Percentiles rank a stretch among this genome's conserved stretches.
These are phyloP conservation scores for Gossypium davidsonii DNA, from an alignment of 441 rosid species.

Conservation along the genomic window DNA sequence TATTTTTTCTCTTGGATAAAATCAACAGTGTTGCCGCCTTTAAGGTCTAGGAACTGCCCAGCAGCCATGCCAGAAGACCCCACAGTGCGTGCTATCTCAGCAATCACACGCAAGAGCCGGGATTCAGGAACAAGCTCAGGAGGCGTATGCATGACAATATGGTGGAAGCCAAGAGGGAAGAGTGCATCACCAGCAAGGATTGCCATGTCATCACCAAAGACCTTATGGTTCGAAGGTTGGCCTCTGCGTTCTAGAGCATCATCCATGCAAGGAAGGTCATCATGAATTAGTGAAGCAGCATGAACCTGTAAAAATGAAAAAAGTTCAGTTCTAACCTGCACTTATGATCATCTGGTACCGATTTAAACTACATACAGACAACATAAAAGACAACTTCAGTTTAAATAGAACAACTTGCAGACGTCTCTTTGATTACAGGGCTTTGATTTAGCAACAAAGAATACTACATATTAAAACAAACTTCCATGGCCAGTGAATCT, in stretches of 20 bases:
- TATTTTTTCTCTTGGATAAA: slow-evolving; percentile 77
- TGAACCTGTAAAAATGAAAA: slow-evolving; percentile 50
- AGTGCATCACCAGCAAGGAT: slow-evolving; percentile 93
- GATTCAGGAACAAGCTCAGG: slow-evolving; percentile 57
- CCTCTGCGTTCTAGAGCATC: slow-evolving; percentile 76
- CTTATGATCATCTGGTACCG: not conserved
- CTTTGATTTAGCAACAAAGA: not conserved
- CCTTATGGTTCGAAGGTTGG: slow-evolving; percentile 72
- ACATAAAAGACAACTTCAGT: not conserved
- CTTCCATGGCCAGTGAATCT: not conserved
- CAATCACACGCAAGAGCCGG: slow-evolving; percentile 56
- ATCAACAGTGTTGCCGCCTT: slow-evolving; percentile 52
- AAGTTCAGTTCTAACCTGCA: not conserved
- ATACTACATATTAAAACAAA: not conserved
- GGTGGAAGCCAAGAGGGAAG: slow-evolving; percentile 83
- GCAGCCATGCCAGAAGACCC: slow-evolving; percentile 97
- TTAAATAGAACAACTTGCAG: not conserved
- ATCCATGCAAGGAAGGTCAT: slow-evolving; percentile 95
- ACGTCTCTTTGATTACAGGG: not conserved
- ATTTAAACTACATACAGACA: not conserved
- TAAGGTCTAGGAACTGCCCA: slow-evolving; percentile 83
- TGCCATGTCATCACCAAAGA: slow-evolving; percentile 73
- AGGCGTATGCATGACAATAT: slow-evolving; percentile 72
- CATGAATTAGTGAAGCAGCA: slow-evolving; percentile 83
- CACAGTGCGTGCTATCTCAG: slow-evolving; percentile 84